phyloP scores from a whole-genome alignment of 179 eudicot species.

The Nepenthes alata region DNA sequence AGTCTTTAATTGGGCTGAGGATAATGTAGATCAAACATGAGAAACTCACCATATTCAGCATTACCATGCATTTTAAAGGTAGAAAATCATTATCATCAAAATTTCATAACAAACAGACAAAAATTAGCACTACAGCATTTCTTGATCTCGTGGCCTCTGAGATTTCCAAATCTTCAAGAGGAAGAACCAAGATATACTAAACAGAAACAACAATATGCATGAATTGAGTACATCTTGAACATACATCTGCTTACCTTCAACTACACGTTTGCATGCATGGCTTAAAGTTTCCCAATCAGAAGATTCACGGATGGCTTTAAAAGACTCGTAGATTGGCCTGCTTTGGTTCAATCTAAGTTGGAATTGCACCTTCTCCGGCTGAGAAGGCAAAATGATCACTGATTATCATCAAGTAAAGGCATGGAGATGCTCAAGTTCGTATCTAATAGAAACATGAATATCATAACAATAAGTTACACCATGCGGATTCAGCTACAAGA shows the following conservation, averaged over 20 bases:
- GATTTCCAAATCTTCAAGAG: too few species aligned
- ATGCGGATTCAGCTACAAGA: too few species aligned
- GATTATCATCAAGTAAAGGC: too few species aligned
- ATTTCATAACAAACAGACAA: too few species aligned
- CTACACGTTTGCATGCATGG: slow-evolving; percentile 22
- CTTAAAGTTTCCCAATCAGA: slow-evolving; percentile 16
- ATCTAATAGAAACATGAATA: too few species aligned
- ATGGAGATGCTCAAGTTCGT: too few species aligned
- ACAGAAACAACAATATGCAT: neutral
- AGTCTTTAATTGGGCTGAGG: slow-evolving; percentile 13
- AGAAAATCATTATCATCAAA: too few species aligned
- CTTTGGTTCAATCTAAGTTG: slow-evolving; percentile 24
- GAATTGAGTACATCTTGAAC: neutral
- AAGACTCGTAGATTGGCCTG: slow-evolving; percentile 15
- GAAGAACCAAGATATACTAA: neutral
- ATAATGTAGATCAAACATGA: neutral
- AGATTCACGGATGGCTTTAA: slow-evolving; percentile 21
- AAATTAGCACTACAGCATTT: too few species aligned
- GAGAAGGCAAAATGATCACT: neutral
- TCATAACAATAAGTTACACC: too few species aligned
- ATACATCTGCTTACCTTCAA: slow-evolving; percentile 14
- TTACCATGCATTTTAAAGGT: neutral
- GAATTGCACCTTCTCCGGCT: slow-evolving; percentile 23
- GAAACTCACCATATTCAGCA: neutral
- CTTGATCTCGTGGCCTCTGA: too few species aligned